phyloP scores from a whole-genome alignment of 208 protist species.

The Novymonas esmeraldas region DNA sequence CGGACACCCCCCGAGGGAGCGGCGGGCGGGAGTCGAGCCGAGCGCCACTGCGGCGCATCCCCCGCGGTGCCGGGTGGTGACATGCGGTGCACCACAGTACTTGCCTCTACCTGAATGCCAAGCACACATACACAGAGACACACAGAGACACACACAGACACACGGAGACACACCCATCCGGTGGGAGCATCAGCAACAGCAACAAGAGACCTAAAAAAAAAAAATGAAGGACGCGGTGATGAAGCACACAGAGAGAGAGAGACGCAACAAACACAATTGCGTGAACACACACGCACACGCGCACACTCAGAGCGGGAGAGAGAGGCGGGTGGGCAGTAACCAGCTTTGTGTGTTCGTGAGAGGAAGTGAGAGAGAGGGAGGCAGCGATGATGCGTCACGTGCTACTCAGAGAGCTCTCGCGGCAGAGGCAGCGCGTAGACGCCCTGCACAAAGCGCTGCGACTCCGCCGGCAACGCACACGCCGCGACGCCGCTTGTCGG shows the following conservation, averaged over 20 bases:
- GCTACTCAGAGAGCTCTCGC: constrained; percentile 39
- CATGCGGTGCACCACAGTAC: too few relatives aligned
- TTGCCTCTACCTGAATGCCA: too few relatives aligned
- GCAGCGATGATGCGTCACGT: too few relatives aligned
- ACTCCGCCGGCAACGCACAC: constrained; percentile 32
- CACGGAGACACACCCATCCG: too few relatives aligned
- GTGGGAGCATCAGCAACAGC: not conserved
- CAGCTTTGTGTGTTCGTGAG: too few relatives aligned
- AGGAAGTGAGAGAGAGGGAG: too few relatives aligned
- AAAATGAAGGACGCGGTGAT: not conserved
- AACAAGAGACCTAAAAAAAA: not conserved
- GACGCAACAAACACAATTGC: not conserved
- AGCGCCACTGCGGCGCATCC: too few relatives aligned
- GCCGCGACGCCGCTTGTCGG: constrained; percentile 49
- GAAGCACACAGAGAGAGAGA: not conserved
- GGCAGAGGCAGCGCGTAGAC: constrained; percentile 66
- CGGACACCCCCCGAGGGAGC: too few relatives aligned
- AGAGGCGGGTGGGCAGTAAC: too few relatives aligned
- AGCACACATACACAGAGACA: not conserved
- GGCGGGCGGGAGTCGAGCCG: too few relatives aligned
- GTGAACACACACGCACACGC: not conserved
- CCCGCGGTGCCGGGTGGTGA: too few relatives aligned
- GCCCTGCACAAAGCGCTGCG: constrained; percentile 48
- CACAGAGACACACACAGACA: not conserved
- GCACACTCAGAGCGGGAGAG: not conserved